Evolutionary conservation across 768 basidiomycete species (phyloP), one percentile per base, ranked within the genome.

Genomic region (Daedalea quercina): DNA sequence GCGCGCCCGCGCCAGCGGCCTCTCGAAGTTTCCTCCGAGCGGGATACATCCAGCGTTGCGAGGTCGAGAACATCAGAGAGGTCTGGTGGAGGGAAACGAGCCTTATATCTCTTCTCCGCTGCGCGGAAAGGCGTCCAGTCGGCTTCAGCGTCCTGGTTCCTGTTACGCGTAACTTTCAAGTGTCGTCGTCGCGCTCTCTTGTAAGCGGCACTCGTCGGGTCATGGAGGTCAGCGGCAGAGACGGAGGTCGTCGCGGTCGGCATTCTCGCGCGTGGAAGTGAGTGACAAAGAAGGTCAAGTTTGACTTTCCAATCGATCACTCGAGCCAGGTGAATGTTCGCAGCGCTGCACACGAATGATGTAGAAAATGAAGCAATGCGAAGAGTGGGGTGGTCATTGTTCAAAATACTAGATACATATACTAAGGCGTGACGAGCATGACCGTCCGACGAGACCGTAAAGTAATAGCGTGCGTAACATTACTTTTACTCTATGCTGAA

Each of bases 61-160:
- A 87, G 72, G 67, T 93, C 89, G 3, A 93, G 74, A 17, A 87
- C 85, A 40, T 69, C 65, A 23, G 76, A 76, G 8, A 92, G 74
- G 69, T 89, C 82, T 2, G 84, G 88, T 0, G 85, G 88, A 3
- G 88, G 88, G 62, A 87, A 90, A 26, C 78, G 76, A 0, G 85
- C 75, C 67, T 91, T 93, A 76, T 79, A 93, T 41, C 72, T 77
- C 68, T 93, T 93, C 68, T 93, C 90, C 23, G 82, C 82, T 0
- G 76, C 76, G 62, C 90, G 75, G 65, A 92, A 92, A 0, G 85
- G 76, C 0, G 89, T 81, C 86, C 86, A 89, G 43, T 76, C 74
- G 11, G 66, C 56, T n/a, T 80, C 77, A 7, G 71, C 54, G 24
- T 73, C 68, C 0, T 61, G 61, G 12, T 66, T 67, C 62, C 81